Evolutionary conservation across 2,329 filamentous ascomycete genomes (phyloP).

Genomic region (Arthrobotrys entomopaga): DNA sequence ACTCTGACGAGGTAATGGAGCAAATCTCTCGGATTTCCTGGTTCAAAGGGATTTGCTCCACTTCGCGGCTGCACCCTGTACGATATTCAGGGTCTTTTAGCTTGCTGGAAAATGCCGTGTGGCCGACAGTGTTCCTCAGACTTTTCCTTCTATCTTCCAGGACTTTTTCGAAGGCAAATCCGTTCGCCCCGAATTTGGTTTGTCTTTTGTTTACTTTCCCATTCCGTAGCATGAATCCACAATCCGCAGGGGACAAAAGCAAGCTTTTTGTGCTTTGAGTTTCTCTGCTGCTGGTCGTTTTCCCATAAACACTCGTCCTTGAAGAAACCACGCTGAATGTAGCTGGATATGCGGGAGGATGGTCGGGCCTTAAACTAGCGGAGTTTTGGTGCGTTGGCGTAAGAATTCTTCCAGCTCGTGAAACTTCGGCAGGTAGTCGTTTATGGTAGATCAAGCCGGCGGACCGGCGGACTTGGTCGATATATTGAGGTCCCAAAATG

Average conservation of each 20-base stretch:
- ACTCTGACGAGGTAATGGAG: no score
- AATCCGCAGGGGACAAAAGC: neutral
- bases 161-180: neutral
- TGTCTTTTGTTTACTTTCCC: constrained; percentile 17
- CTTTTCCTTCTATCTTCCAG: neutral
- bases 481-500: no score
- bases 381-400: neutral
- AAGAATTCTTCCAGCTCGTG: neutral
- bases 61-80: neutral
- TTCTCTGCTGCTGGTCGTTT: neutral
- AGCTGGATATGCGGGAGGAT: neutral
- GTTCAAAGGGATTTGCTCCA: neutral
- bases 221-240: neutral
- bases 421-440: neutral
- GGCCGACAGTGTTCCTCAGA: neutral
- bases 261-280: neutral
- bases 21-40: neutral
- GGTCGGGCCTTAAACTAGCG: neutral
- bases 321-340: constrained; percentile 1
- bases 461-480: no score
- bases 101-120: constrained; percentile 4
- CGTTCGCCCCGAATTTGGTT: neutral
- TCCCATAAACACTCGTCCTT: neutral
- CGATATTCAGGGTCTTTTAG: constrained; percentile 11
- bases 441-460: no score